Conservation (phyloP, 2,329 filamentous ascomycete species). For the Fusarium floridanum region DNA sequence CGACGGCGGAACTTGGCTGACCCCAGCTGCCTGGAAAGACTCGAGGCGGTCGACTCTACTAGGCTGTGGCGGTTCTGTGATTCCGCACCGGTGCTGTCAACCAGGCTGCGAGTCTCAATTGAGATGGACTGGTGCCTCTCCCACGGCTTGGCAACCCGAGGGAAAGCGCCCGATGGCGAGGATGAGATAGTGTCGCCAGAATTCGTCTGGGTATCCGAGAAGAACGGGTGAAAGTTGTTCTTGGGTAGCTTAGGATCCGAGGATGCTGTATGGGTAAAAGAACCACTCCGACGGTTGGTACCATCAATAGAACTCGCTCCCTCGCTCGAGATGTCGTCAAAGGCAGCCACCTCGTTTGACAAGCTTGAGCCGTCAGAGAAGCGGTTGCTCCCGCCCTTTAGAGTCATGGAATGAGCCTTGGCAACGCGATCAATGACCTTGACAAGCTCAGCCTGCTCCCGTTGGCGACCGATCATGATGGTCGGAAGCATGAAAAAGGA, state of each 20-base stretch:
- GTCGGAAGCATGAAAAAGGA: conserved; percentile 91
- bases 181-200: conserved; percentile 64
- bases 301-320: conserved; percentile 70
- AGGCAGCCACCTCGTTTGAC: conserved; percentile 63
- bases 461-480: conserved; percentile 82
- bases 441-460: conserved; percentile 78
- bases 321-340: conserved; percentile 69
- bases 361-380: conserved; percentile 68
- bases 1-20: conserved; percentile 70
- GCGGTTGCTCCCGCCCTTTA: conserved; percentile 57
- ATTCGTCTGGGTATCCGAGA: conserved; percentile 56
- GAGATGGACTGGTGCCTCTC: conserved; percentile 67
- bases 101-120: conserved; percentile 61
- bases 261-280: conserved; percentile 60
- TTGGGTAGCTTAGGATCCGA: conserved; percentile 57
- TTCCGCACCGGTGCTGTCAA: conserved; percentile 60
- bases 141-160: conserved; percentile 60
- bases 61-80: conserved; percentile 56
- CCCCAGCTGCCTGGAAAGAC: conserved; percentile 67
- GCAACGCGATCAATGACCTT: conserved; percentile 83
- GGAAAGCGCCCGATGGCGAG: conserved; percentile 55
- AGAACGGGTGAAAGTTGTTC: conserved; percentile 56
- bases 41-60: conserved; percentile 61
- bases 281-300: conserved; percentile 61
- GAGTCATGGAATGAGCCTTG: conserved; percentile 68